Conservation (phyloP, 2,329 filamentous ascomycete species). For the Dichotomopilus funicola region DNA sequence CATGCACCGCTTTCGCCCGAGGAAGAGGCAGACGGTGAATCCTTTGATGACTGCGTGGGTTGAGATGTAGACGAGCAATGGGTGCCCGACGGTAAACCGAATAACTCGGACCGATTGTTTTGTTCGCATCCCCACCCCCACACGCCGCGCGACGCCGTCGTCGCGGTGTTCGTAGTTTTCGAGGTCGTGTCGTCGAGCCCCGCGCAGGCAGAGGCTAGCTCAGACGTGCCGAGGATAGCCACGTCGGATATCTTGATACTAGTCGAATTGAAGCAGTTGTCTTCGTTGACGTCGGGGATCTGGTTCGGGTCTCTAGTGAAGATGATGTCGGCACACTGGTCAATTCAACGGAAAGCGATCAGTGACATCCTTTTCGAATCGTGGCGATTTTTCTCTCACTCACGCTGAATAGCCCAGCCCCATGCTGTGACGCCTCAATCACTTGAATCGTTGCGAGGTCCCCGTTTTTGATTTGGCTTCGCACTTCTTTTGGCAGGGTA, state of each 20-base stretch:
- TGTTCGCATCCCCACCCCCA: not conserved
- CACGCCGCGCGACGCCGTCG: not conserved
- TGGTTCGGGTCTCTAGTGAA: not conserved
- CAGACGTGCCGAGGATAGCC: not conserved
- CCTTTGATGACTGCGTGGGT: not conserved
- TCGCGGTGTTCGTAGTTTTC: not conserved
- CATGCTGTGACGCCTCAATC: slow-evolving; percentile 10
- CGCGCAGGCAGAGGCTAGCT: not conserved
- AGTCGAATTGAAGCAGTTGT: slow-evolving; percentile 1
- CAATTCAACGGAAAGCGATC: too few species aligned
- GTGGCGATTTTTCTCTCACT: not conserved
- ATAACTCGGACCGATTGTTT: not conserved
- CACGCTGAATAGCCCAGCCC: slow-evolving; percentile 11
- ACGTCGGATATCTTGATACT: not conserved
- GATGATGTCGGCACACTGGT: slow-evolving; percentile 5
- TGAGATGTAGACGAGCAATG: not conserved
- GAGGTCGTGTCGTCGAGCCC: not conserved
- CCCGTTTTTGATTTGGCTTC: slow-evolving; percentile 3
- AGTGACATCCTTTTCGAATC: not conserved
- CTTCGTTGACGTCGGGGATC: not conserved
- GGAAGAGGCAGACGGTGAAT: not conserved
- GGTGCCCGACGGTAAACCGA: not conserved
- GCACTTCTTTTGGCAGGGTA: slow-evolving; percentile 3
- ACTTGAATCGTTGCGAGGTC: slow-evolving; percentile 12
- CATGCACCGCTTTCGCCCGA: not conserved